phyloP scores from a whole-genome alignment of 2,329 filamentous ascomycete species.

The Rhynchosporium agropyri region DNA sequence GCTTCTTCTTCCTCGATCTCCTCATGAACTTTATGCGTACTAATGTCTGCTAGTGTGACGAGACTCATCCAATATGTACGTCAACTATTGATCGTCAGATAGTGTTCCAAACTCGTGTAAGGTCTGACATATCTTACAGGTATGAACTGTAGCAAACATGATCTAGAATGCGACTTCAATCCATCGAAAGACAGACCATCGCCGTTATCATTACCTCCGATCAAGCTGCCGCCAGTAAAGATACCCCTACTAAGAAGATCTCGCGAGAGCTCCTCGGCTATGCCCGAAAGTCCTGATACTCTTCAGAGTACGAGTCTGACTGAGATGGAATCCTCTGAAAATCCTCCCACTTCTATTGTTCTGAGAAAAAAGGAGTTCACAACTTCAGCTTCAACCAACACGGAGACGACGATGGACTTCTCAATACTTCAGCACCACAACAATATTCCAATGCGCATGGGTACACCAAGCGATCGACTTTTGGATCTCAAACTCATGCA shows the following conservation, averaged over 20 bases:
- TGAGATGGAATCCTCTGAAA: background rate
- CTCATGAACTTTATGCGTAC: background rate
- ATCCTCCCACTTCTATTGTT: background rate
- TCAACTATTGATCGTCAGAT: background rate
- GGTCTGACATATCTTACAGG: background rate
- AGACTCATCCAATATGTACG: conserved; percentile 63
- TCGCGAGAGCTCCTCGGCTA: background rate
- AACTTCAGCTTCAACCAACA: background rate
- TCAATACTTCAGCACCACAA: background rate
- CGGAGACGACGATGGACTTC: conserved; percentile 34
- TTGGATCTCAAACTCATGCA: conserved; percentile 64
- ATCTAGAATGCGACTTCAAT: conserved; percentile 64
- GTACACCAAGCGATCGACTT: conserved; percentile 29
- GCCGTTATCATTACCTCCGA: background rate
- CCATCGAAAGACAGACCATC: conserved; percentile 35
- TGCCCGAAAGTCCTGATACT: background rate
- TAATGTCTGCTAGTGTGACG: conserved; percentile 55
- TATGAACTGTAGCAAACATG: conserved; percentile 62
- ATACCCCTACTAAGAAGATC: conserved; percentile 15
- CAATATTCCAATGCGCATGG: conserved; percentile 16
- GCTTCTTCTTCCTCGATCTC: background rate
- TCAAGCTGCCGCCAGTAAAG: conserved; percentile 20
- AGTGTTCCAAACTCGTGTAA: background rate
- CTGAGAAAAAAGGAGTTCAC: background rate
- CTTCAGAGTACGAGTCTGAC: background rate